phyloP scores from a whole-genome alignment of 2,329 filamentous ascomycete species.

The Diplodia intermedia region DNA sequence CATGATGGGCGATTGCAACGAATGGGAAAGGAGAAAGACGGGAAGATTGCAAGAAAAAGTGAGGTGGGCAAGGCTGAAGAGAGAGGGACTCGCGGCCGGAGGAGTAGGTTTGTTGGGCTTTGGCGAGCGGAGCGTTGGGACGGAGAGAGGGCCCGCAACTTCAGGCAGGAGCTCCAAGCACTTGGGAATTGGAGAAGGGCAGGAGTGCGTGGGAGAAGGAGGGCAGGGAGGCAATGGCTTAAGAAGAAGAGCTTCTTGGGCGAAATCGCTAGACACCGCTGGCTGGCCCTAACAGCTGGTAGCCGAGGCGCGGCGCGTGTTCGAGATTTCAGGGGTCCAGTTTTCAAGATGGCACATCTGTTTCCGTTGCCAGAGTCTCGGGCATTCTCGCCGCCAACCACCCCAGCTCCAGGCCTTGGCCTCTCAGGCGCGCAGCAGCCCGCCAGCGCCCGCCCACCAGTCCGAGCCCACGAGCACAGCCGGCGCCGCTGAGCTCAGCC shows the following conservation, averaged over 20 bases:
- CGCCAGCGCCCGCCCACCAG: neutral
- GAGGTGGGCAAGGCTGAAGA: no score
- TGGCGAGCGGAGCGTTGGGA: constrained; percentile 26
- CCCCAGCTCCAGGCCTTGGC: neutral
- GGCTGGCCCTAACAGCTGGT: neutral
- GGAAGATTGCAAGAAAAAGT: neutral
- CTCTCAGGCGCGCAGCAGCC: constrained; percentile 2
- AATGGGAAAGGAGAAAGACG: neutral
- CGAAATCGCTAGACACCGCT: neutral
- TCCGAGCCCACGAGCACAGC: neutral
- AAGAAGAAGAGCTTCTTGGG: constrained; percentile 16
- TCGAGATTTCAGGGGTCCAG: constrained; percentile 29
- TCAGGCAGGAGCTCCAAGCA: constrained; percentile 22
- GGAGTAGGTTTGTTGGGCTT: constrained; percentile 32
- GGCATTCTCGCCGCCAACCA: constrained; percentile 15
- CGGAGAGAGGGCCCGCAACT: constrained; percentile 20
- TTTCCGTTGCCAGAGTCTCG: constrained; percentile 9
- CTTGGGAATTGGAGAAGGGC: neutral
- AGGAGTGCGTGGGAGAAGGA: constrained; percentile 8
- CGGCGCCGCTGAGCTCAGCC: constrained; percentile 23
- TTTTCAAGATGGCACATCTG: constrained; percentile 29
- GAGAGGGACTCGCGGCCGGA: constrained; percentile 8
- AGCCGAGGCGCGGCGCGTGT: constrained; percentile 29
- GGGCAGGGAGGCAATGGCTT: constrained; percentile 22
- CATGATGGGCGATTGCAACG: constrained; percentile 36